Evolutionary conservation across 2,329 filamentous ascomycete genomes (phyloP).

Genomic region (Huntiella abstrusa): DNA sequence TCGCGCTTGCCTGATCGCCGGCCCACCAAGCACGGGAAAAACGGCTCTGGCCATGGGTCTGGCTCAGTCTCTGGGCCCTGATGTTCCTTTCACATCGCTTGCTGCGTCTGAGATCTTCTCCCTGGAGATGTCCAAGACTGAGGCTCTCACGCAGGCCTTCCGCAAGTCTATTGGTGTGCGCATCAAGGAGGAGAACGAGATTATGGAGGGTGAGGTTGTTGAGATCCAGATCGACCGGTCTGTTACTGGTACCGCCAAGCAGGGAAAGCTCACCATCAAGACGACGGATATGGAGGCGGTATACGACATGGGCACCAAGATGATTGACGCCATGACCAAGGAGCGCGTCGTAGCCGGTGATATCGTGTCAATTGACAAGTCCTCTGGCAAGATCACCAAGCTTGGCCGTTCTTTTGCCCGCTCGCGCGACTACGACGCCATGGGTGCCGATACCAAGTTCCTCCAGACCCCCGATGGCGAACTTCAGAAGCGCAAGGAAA

Average conservation of each 20-base stretch:
- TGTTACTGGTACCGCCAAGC: constrained; percentile 90
- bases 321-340: constrained; percentile 99
- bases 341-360: constrained; percentile 98
- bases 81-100: constrained; percentile 92
- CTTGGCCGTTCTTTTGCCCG: constrained; percentile 86
- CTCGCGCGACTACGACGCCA: constrained; percentile 94
- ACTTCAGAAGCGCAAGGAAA: constrained; percentile 90
- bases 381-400: constrained; percentile 94
- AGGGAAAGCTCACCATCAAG: constrained; percentile 98
- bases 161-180: constrained; percentile 94
- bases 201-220: constrained; percentile 97
- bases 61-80: constrained; percentile 83
- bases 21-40: constrained; percentile 92
- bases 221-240: constrained; percentile 97
- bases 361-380: constrained; percentile 97
- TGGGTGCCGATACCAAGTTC: constrained; percentile 97
- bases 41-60: constrained; percentile 98
- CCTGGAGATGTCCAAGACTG: constrained; percentile 97
- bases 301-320: constrained; percentile 98
- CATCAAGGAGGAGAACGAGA: constrained; percentile 97
- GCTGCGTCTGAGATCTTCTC: constrained; percentile 96
- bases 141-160: constrained; percentile 96
- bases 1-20: constrained; percentile 81
- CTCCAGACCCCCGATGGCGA: constrained; percentile 95
- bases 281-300: constrained; percentile 99